These are phyloP conservation scores for Lachnum nothofagi DNA, from an alignment of 2,329 filamentous ascomycete genomes.

Conservation along the genomic window DNA sequence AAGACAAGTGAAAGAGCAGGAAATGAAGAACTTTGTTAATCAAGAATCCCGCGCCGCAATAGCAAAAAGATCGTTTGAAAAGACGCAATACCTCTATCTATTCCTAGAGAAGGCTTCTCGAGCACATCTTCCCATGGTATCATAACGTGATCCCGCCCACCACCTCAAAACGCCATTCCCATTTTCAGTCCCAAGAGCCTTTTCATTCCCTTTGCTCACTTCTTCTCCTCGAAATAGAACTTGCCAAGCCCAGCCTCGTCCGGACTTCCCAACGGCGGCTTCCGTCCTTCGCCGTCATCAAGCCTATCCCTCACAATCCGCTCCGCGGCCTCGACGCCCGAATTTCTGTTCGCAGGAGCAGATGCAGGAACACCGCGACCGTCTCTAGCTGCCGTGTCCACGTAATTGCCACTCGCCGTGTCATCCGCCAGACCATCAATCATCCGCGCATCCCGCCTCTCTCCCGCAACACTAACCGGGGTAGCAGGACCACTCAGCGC, in stretches of 20 bases:
- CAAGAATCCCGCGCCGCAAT: background rate
- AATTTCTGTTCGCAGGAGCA: conserved; percentile 7
- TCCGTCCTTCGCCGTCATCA: conserved; percentile 44
- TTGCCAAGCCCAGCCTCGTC: conserved; percentile 47
- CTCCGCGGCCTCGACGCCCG: conserved; percentile 52
- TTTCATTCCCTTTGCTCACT: conserved; percentile 12
- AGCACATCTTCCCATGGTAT: background rate
- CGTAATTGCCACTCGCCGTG: conserved; percentile 46
- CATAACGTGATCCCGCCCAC: background rate
- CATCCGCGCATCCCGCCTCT: conserved; percentile 58
- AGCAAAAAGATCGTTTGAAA: background rate
- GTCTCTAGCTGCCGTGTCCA: conserved; percentile 54
- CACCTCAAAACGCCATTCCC: background rate
- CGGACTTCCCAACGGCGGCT: conserved; percentile 39
- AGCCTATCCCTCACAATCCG: conserved; percentile 58
- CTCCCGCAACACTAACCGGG: conserved; percentile 19
- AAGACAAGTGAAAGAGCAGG: too few relatives aligned
- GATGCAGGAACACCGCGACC: conserved; percentile 23
- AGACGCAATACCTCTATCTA: background rate
- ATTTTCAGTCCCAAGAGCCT: background rate
- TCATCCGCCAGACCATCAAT: conserved; percentile 63
- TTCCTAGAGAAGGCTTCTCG: background rate
- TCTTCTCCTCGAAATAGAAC: conserved; percentile 56
- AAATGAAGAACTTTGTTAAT: too few relatives aligned
- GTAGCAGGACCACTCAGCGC: conserved; percentile 20